A percentile compares a stretch with the other conserved stretches of the same genome.
These are phyloP conservation scores for Davidsoniella australis DNA, from an alignment of 2,329 filamentous ascomycete species.

Conservation along the genomic window DNA sequence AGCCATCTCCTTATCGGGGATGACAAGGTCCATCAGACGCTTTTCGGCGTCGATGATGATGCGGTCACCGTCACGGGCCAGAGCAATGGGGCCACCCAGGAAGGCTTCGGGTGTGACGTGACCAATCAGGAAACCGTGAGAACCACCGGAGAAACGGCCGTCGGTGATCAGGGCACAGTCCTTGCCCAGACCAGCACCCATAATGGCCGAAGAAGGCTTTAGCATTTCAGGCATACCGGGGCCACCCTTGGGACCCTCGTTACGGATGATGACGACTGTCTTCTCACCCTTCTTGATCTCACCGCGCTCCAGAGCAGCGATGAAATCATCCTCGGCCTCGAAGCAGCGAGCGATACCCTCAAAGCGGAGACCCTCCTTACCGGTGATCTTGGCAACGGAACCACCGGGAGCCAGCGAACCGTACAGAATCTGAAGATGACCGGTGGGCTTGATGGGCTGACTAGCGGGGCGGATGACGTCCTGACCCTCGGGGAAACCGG, in stretches of 20 bases:
- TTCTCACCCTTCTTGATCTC: constrained; percentile 74
- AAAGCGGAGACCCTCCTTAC: constrained; percentile 78
- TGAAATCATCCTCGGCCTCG: constrained; percentile 67
- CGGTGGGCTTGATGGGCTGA: constrained; percentile 74
- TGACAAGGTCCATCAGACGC: constrained; percentile 48
- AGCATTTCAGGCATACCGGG: constrained; percentile 93
- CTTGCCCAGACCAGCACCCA: constrained; percentile 70
- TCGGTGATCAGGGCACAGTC: constrained; percentile 62
- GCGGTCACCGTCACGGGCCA: constrained; percentile 65
- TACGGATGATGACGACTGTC: constrained; percentile 78
- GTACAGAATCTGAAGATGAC: constrained; percentile 75
- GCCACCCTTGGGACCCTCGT: constrained; percentile 84
- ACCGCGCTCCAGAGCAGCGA: constrained; percentile 58
- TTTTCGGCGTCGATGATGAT: constrained; percentile 72
- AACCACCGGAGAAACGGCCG: constrained; percentile 62
- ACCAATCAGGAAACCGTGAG: constrained; percentile 73
- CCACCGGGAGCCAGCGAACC: constrained; percentile 75
- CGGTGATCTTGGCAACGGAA: constrained; percentile 84
- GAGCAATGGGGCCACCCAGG: constrained; percentile 67
- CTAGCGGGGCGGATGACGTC: constrained; percentile 63
- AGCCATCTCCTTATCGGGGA: constrained; percentile 47
- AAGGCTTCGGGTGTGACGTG: constrained; percentile 79
- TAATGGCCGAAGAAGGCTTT: constrained; percentile 81
- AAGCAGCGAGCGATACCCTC: constrained; percentile 68
- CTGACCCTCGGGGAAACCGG: constrained; percentile 59